Evolutionary conservation across 129 eudicot species (phyloP).

Genomic region (Lonicera japonica): DNA sequence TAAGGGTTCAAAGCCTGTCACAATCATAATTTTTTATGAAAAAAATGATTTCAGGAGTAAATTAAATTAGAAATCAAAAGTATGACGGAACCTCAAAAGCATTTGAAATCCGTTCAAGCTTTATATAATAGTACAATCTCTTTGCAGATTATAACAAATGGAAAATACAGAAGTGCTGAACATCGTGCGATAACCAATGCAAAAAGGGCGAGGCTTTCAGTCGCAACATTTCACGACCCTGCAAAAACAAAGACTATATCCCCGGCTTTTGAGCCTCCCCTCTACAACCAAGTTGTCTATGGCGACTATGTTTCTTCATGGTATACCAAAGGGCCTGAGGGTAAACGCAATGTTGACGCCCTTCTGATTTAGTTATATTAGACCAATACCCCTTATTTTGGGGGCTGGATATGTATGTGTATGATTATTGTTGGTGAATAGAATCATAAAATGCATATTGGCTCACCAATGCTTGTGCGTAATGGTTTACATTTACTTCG

Average conservation of each 20-base stretch:
- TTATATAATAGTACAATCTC: too few relatives aligned
- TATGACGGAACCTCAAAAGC: too few relatives aligned
- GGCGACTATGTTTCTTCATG: constrained; percentile 86
- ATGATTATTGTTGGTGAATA: too few relatives aligned
- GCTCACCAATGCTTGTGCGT: too few relatives aligned
- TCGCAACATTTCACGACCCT: constrained; percentile 96
- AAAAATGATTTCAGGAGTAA: too few relatives aligned
- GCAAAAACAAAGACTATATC: constrained; percentile 51
- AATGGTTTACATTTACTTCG: too few relatives aligned
- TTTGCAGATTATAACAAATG: constrained; percentile 77
- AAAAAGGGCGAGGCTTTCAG: constrained; percentile 61
- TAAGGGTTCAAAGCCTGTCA: too few relatives aligned
- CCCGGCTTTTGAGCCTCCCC: constrained; percentile 64
- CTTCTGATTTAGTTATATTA: constrained; percentile 23
- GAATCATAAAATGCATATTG: too few relatives aligned
- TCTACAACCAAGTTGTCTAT: constrained; percentile 53
- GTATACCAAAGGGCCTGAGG: constrained; percentile 98
- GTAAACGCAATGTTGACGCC: constrained; percentile 85
- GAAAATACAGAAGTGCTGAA: constrained; percentile 61
- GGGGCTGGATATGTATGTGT: too few relatives aligned
- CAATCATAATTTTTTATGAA: too few relatives aligned
- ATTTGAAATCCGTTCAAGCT: too few relatives aligned
- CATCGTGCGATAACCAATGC: constrained; percentile 88
- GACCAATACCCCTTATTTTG: neutral
- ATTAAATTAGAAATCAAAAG: too few relatives aligned